Base-by-base conservation (phyloP, 23 red algal species). In the Gracilaria caudata region DNA sequence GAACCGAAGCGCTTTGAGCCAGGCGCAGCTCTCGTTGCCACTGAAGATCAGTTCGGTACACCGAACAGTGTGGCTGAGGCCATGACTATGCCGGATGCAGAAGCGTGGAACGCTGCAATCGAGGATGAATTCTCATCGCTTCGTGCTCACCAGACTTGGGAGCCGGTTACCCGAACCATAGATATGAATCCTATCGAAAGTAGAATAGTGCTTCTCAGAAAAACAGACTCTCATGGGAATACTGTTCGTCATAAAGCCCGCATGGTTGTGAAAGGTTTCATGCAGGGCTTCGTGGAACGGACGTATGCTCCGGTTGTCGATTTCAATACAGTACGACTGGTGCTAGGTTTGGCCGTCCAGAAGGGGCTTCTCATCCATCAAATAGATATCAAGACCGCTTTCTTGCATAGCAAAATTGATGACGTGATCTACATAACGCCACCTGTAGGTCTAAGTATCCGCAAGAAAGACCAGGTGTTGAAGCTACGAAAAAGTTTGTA, bases 371-470 rank as follows among this genome's bases (percentile, higher is more conserved):
- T 30, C 5, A 17, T 93, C 26, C 36, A 93, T 11, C 44, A 74
- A 30, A 30, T 86, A 51, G 90, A 93, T 38, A 70, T 93, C 70
- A 78, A 44, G 63, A 93, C 90, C 1, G 79, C 89, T 23, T 92
- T 82, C 61, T 61, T 92, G 26, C 39, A 92, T 77, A 77, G 61
- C 30, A 34, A 68, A 30, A 64, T 93, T 54, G 70, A 79, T 54
- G 65, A 84, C 16, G 57, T 77, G 10, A 33, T 93, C 1, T 93
- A 72, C 30, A 60, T 86, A 44, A 41, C 28, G 13, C 0, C 70
- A 30, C 63, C 83, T 2, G 38, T 76, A 47, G 61, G 19, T 5
- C 34, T 87, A 11, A 4, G 49, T 11, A 20, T 78, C 26, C 49
- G 73, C 21, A 4, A 35, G 34, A 43, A 6, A 17, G 13, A 46